A percentile compares a stretch with the other conserved stretches of the same genome.
Conservation (phyloP, 768 basidiomycete species). For the Leccinum imitatum region DNA sequence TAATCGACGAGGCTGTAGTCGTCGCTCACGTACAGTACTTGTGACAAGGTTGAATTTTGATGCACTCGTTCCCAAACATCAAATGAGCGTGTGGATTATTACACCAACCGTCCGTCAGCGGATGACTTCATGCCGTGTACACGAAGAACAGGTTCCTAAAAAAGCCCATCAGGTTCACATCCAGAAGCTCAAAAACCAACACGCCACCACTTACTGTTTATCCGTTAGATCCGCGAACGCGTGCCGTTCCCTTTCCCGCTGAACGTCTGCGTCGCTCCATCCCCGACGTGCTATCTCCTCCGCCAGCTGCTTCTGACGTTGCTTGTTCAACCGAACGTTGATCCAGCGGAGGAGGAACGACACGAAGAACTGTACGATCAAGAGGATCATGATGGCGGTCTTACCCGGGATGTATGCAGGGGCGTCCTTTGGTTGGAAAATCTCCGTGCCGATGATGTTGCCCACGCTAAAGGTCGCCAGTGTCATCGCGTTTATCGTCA, state of each 20-base stretch:
- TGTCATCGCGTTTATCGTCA: constrained; percentile 62
- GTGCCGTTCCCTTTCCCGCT: too few species aligned
- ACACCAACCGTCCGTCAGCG: neutral
- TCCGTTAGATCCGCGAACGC: too few species aligned
- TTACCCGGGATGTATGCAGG: constrained; percentile 67
- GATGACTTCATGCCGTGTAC: constrained; percentile 45
- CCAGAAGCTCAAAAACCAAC: too few species aligned
- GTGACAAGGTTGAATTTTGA: constrained; percentile 10
- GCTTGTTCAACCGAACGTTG: constrained; percentile 51
- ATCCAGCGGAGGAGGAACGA: constrained; percentile 52
- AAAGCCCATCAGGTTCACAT: neutral
- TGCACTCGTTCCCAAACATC: constrained; percentile 6
- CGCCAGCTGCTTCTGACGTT: constrained; percentile 43
- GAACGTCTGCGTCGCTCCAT: constrained; percentile 49
- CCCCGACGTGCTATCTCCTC: constrained; percentile 44
- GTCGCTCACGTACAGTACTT: constrained; percentile 8
- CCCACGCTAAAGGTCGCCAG: constrained; percentile 54
- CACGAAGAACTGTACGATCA: constrained; percentile 50
- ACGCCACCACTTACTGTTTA: too few species aligned
- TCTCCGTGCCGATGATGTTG: constrained; percentile 63
- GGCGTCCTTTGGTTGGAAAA: constrained; percentile 61
- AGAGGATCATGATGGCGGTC: constrained; percentile 59
- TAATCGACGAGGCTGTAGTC: constrained; percentile 2
- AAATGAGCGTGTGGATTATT: constrained; percentile 2
- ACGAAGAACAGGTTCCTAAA: constrained; percentile 57